A percentile compares a stretch with the other conserved stretches of the same genome.
These are phyloP conservation scores for Pseudotulostoma volvatum DNA, from an alignment of 495 filamentous ascomycete species.

Conservation along the genomic window DNA sequence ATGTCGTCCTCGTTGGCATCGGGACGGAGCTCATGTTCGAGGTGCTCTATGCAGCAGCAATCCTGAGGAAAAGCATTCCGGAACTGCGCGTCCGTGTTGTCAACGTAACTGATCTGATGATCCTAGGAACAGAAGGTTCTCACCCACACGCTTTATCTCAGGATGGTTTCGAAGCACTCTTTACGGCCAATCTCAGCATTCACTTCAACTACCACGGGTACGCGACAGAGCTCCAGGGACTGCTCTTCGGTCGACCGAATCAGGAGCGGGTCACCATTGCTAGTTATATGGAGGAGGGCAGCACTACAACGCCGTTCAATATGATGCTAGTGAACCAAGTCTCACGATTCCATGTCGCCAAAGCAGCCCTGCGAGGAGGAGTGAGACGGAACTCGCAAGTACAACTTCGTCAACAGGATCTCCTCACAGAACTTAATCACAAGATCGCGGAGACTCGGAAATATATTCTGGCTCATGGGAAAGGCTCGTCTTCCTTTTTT, in stretches of 20 bases:
- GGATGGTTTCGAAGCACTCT: constrained; percentile 40
- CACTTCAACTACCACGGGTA: constrained; percentile 66
- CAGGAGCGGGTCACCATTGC: constrained; percentile 37
- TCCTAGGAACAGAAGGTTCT: constrained; percentile 38
- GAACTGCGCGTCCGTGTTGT: constrained; percentile 44
- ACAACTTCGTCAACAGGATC: constrained; percentile 26
- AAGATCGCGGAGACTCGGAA: constrained; percentile 34
- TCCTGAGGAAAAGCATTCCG: constrained; percentile 38
- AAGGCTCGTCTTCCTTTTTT: no score
- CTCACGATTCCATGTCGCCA: constrained; percentile 45
- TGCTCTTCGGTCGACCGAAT: constrained; percentile 42
- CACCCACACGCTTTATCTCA: constrained; percentile 46
- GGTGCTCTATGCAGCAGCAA: constrained; percentile 44
- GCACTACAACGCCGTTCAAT: constrained; percentile 56
- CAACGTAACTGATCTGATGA: constrained; percentile 62
- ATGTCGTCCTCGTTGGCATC: constrained; percentile 54
- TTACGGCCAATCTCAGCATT: constrained; percentile 42
- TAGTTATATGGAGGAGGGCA: constrained; percentile 57
- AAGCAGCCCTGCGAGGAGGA: constrained; percentile 36
- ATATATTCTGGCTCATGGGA: constrained; percentile 38
- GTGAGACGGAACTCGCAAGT: constrained; percentile 36
- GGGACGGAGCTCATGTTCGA: constrained; percentile 59
- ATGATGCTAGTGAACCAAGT: constrained; percentile 57
- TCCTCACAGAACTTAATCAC: constrained; percentile 31
- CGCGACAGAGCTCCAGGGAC: constrained; percentile 40